These are phyloP conservation scores for Lathyrus aphaca DNA, from an alignment of 306 rosid species.

Conservation along the genomic window DNA sequence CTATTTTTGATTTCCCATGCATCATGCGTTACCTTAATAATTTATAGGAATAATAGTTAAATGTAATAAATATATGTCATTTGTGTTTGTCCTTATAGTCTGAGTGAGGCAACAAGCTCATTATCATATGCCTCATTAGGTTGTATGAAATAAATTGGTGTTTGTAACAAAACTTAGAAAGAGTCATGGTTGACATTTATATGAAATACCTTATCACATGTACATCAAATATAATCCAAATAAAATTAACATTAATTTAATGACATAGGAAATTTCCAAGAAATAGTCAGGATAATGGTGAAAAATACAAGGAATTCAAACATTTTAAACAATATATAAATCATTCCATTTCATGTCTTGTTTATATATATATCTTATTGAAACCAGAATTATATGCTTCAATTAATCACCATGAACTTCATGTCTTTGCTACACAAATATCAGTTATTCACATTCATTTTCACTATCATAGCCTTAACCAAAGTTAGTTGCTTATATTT, in stretches of 20 bases:
- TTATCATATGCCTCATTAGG: not conserved
- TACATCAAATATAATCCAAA: not conserved
- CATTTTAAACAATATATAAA: not conserved
- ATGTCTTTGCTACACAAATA: conserved; percentile 10
- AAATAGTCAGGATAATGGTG: not conserved
- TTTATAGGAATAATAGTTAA: too few relatives aligned
- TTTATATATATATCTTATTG: not conserved
- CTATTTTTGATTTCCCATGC: too few relatives aligned
- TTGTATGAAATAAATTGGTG: too few relatives aligned
- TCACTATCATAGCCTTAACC: too few relatives aligned
- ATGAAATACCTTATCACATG: not conserved
- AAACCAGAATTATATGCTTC: conserved; percentile 15
- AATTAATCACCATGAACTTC: not conserved
- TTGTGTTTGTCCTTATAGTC: too few relatives aligned
- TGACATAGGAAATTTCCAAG: not conserved
- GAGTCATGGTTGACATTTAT: not conserved
- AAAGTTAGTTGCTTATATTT: conserved; percentile 35
- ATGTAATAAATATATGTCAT: too few relatives aligned
- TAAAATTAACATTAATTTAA: not conserved
- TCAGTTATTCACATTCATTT: conserved; percentile 29
- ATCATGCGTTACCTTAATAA: too few relatives aligned
- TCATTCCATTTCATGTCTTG: not conserved
- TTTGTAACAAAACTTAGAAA: not conserved
- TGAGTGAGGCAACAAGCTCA: too few relatives aligned
- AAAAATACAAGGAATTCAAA: not conserved